Base-by-base conservation (phyloP, 176 grass and related monocot species). In the Carex cristatella region DNA sequence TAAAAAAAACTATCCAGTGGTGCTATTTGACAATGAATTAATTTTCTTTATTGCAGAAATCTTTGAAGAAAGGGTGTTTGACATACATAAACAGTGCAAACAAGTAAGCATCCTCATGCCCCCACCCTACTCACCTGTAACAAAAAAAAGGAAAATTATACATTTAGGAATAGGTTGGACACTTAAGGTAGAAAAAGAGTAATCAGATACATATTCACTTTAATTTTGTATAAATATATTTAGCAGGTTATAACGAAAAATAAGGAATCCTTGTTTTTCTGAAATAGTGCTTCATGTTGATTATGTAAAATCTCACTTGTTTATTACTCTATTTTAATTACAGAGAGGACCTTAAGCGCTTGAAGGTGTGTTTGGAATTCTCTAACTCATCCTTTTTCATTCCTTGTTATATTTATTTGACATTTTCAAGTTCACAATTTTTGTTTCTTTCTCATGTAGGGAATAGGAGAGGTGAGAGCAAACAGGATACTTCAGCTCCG, bases 401-500 rank as follows among this genome's bases (percentile, higher is more conserved):
- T 49, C 30, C 0, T 6, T 65, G 48, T 83, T 54, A 32, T 7
- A 38, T 80, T 79, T 79, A 13, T 9, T 80, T 28, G 2, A 15
- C 12, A 53, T 81, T 69, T 65, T 66, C 4, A 53, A 83, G 28
- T 10, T 77, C 69, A 49, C 1, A 18, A 6, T 48, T 46, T 44
- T 63, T 68, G 14, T 48, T 55, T 48, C 15, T 48, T 65, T 28
- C 27, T 46, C 16, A 1, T 83, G 3, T n/a, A 83, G 62, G 81
- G 81, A 68, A 83, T 83, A 49, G 81, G 81, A 33, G 81, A 83
- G 61, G 64, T 83, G 5, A 63, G 81, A 18, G 81, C 81, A 68
- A 83, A 63, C 27, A 60, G 23, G 61, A 83, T 83, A 65, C 48
- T 83, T 51, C 81, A 83, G 42, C 58, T 83, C 27, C 81, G 81